Percentiles rank a stretch among this genome's conserved stretches.
phyloP scores from a whole-genome alignment of 805 yeast genomes.

The Lipomyces sp. region DNA sequence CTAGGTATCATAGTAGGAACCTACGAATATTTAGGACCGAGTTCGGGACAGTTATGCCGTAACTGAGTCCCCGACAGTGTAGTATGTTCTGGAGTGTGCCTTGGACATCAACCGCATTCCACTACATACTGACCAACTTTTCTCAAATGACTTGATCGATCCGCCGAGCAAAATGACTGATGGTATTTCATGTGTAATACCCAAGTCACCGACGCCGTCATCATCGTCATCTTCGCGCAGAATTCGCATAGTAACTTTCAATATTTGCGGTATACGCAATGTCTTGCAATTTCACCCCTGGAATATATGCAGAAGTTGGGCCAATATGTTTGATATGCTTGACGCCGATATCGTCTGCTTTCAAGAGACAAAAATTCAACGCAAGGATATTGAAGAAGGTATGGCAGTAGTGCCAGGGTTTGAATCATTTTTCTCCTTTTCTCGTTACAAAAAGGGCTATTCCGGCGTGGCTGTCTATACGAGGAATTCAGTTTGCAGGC shows the following conservation, averaged over 20 bases:
- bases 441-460: constrained; percentile 75
- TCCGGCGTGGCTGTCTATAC: constrained; percentile 90
- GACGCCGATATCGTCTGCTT: constrained; percentile 79
- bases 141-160: no score
- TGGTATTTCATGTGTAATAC: neutral
- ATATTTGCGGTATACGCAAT: constrained; percentile 83
- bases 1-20: no score
- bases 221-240: constrained; percentile 4
- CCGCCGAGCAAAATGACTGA: neutral
- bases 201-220: neutral
- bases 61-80: no score
- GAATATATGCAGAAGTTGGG: constrained; percentile 55
- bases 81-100: no score
- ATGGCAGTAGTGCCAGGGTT: constrained; percentile 62
- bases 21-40: no score
- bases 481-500: constrained; percentile 50
- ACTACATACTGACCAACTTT: no score
- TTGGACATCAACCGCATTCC: no score
- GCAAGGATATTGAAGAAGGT: constrained; percentile 52
- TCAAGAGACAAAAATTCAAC: constrained; percentile 80
- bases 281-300: constrained; percentile 84
- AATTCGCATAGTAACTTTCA: constrained; percentile 69
- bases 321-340: constrained; percentile 56
- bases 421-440: constrained; percentile 70
- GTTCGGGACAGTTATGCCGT: no score